Base-by-base conservation (phyloP, 2,329 filamentous ascomycete genomes). In the Cladophialophora psammophila region DNA sequence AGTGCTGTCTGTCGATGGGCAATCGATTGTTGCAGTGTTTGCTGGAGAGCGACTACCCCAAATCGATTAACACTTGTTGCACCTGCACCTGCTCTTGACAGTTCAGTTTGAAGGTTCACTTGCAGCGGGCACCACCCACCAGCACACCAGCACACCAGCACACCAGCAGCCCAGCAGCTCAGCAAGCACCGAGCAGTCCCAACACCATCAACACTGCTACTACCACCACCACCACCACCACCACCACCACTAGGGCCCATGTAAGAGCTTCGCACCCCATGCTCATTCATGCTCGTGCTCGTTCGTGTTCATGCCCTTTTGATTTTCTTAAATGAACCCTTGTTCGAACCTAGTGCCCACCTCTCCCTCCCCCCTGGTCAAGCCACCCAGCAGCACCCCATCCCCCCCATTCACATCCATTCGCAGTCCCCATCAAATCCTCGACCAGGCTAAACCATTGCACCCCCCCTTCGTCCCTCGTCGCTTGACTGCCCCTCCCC, bases 401-500 rank as follows among this genome's bases (percentile, higher is more conserved):
- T 26, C 31, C 52, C 52, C 5, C 34, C 45, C 58, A 52, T 34
- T 48, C 31, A 5, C n/a, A 32, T 54, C 18, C 58, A 31, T n/a
- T 35, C 31, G n/a, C 5, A 10, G 3, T 7, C 45, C 58, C 45
- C 42, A 38, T 35, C 42, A 20, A 60, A 12, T 60, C 58, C 58
- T 60, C 58, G 18, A 40, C 40, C 58, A 20, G 58, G 26, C 58
- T n/a, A 48, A 60, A 60, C 58, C 40, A 42, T 42, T 42, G 40
- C 45, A 60, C 40, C 60, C 54, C 60, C 60, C 54, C 60, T 48
- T 62, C 60, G 32, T 53, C 50, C 10, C 15, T 40, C 38, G 42
- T 60, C 57, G 58, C 42, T 60, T 60, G 38, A 55, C 64, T 45
- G 56, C 56, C 38, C 52, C 58, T 56, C 42, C 52, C 35, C 52